phyloP scores from a whole-genome alignment of 306 rosid species.

The Quercus alba region DNA sequence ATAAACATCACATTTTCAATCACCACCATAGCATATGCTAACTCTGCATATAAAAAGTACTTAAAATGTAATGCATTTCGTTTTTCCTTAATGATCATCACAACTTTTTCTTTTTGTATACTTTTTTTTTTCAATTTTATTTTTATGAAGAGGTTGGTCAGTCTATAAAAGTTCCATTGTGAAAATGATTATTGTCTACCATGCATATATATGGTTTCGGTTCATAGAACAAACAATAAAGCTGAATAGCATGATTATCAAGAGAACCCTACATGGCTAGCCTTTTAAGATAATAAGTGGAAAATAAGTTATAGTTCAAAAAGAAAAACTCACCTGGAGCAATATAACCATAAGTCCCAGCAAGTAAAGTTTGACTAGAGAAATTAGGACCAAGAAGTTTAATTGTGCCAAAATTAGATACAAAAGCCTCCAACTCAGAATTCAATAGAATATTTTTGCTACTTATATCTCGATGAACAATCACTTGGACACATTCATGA shows the following conservation, averaged over 20 bases:
- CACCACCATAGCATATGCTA: not conserved
- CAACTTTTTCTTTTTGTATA: too few relatives aligned
- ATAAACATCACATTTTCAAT: constrained; percentile 17
- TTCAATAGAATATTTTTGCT: constrained; percentile 18
- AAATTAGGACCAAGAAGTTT: constrained; percentile 11
- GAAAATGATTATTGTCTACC: not conserved
- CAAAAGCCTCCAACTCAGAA: not conserved
- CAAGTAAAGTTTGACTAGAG: constrained; percentile 2
- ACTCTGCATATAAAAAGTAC: not conserved
- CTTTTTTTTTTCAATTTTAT: too few relatives aligned
- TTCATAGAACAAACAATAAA: too few relatives aligned
- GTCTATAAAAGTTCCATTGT: not conserved
- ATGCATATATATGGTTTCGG: too few relatives aligned
- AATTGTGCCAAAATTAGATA: constrained; percentile 8
- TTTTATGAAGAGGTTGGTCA: not conserved
- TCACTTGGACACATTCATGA: constrained; percentile 10
- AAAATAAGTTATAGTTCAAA: not conserved
- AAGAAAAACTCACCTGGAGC: constrained; percentile 7
- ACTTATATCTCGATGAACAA: constrained; percentile 6
- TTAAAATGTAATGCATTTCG: not conserved
- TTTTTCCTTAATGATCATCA: too few relatives aligned
- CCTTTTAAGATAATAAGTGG: not conserved
- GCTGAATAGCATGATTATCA: too few relatives aligned
- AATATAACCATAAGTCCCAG: constrained; percentile 8
- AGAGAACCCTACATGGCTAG: too few relatives aligned